phyloP scores from a whole-genome alignment of 768 basidiomycete species.

The Mycena polygramma region DNA sequence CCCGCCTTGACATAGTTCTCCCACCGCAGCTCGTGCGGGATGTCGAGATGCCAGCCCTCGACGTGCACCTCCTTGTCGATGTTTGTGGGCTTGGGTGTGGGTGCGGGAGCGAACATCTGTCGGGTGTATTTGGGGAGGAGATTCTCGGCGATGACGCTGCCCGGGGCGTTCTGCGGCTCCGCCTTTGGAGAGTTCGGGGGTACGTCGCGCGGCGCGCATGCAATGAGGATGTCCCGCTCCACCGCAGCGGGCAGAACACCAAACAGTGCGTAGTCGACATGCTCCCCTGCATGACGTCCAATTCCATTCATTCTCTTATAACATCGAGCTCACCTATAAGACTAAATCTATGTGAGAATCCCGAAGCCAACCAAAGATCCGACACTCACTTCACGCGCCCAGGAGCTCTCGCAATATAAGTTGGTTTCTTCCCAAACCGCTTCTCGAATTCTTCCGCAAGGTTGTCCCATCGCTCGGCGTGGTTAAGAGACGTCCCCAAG shows the following conservation, averaged over 20 bases:
- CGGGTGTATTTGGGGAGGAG: slow-evolving; percentile 69
- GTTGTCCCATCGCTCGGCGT: slow-evolving; percentile 72
- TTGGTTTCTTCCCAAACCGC: slow-evolving; percentile 75
- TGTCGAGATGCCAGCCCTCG: slow-evolving; percentile 80
- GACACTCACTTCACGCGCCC: slow-evolving; percentile 81
- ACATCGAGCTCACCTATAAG: slow-evolving; percentile 56
- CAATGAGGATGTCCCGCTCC: slow-evolving; percentile 87
- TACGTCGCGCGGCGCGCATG: slow-evolving; percentile 66
- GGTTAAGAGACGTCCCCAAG: slow-evolving; percentile 65
- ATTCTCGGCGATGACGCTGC: slow-evolving; percentile 75
- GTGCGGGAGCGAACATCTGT: slow-evolving; percentile 69
- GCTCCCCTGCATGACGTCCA: slow-evolving; percentile 68
- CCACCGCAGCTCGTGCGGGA: slow-evolving; percentile 80
- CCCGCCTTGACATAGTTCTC: slow-evolving; percentile 92
- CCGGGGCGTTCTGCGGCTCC: slow-evolving; percentile 52
- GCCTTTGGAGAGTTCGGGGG: slow-evolving; percentile 37
- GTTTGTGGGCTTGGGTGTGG: slow-evolving; percentile 42
- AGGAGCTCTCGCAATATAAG: slow-evolving; percentile 81
- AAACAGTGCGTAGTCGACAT: slow-evolving; percentile 88
- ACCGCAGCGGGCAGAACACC: slow-evolving; percentile 90
- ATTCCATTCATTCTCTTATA: slow-evolving; percentile 8
- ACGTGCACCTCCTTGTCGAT: slow-evolving; percentile 56
- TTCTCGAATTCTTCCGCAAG: slow-evolving; percentile 72
- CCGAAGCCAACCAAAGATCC: not conserved
- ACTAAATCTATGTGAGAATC: slow-evolving; percentile 40